A percentile compares a stretch with the other conserved stretches of the same genome.
Conservation (phyloP, 192 early-diverging fungal genomes). For the Podila clonocystis region DNA sequence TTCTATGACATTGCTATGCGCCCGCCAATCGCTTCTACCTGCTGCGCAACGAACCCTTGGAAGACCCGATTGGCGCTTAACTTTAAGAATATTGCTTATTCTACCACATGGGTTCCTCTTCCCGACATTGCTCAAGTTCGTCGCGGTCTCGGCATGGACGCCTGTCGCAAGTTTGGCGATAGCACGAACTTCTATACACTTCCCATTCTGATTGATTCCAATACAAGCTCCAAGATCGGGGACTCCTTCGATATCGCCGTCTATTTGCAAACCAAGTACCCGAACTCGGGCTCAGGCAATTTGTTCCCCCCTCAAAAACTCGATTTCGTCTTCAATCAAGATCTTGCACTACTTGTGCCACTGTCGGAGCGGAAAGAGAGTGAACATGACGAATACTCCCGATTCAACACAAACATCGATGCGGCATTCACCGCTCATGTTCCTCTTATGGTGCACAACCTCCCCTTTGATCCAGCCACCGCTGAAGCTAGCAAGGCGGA, state of each 20-base stretch:
- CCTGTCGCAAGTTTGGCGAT: conserved; percentile 3
- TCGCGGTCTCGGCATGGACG: not conserved
- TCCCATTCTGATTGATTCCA: not conserved
- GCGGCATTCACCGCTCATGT: not conserved
- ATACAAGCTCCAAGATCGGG: not conserved
- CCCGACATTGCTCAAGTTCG: conserved; percentile 3
- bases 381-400: not conserved
- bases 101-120: conserved; percentile 3
- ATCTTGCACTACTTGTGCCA: not conserved
- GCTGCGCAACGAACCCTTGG: not conserved
- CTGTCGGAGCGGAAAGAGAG: conserved; percentile 1
- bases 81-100: conserved; percentile 5
- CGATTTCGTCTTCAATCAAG: no score
- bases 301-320: conserved; percentile 5
- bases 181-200: conserved; percentile 4
- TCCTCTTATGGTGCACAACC: not conserved
- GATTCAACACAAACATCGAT: no score
- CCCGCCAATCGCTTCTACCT: not conserved
- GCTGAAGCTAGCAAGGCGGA: not conserved
- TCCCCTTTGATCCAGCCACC: not conserved
- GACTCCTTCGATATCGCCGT: conserved; percentile 1
- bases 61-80: conserved; percentile 4
- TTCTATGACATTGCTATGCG: conserved; percentile 5
- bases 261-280: not conserved
- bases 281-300: not conserved